Conservation (phyloP, 2,329 filamentous ascomycete genomes). For the Pseudopithomyces maydicus region DNA sequence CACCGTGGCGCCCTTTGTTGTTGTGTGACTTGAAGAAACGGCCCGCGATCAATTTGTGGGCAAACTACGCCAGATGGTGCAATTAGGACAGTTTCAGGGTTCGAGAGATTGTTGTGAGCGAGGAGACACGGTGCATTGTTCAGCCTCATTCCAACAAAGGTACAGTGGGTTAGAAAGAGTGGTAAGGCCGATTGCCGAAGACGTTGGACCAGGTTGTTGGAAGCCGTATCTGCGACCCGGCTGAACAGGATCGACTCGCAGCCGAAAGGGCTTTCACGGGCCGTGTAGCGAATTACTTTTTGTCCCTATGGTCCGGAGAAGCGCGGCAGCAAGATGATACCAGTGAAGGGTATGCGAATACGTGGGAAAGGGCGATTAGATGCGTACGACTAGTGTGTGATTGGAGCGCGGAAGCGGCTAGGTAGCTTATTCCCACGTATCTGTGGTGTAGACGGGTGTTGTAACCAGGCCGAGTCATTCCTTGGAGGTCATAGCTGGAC, state of each 20-base stretch:
- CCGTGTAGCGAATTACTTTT: background rate
- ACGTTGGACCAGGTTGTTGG: background rate
- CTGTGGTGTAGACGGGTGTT: background rate
- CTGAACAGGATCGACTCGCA: background rate
- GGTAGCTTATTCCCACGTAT: background rate
- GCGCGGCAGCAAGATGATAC: background rate
- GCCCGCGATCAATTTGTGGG: background rate
- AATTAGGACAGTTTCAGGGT: background rate
- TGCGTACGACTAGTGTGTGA: background rate
- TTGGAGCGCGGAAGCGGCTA: conserved; percentile 2
- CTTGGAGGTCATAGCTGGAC: background rate
- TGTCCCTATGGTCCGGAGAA: background rate
- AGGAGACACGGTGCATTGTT: background rate
- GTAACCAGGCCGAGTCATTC: background rate
- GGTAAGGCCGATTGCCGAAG: background rate
- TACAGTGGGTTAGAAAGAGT: background rate
- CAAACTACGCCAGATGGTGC: background rate
- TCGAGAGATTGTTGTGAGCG: background rate
- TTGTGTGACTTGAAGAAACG: background rate
- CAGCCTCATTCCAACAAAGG: background rate
- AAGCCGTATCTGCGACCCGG: background rate
- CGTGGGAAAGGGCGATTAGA: background rate
- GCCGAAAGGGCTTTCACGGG: background rate
- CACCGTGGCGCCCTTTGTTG: background rate
- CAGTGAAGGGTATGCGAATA: background rate